A percentile compares a stretch with the other conserved stretches of the same genome.
Evolutionary conservation across 2,329 filamentous ascomycete genomes (phyloP).

Genomic region (Pseudogymnoascus sp.): DNA sequence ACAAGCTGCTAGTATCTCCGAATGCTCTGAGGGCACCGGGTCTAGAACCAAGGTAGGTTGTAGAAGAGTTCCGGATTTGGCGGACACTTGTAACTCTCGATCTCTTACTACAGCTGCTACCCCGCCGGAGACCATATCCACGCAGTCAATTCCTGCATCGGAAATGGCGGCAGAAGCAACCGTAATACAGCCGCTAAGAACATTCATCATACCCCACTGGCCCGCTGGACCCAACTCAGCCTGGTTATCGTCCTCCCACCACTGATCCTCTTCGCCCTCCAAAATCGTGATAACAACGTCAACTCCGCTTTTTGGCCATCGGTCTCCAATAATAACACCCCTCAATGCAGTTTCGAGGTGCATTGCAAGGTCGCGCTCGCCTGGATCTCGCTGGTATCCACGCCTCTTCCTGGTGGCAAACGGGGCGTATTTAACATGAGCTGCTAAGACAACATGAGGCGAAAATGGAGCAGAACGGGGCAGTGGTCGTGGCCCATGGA

Average conservation of each 20-base stretch:
- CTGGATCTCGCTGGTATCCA: constrained; percentile 78
- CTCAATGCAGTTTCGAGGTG: constrained; percentile 87
- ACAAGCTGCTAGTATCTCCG: constrained; percentile 71
- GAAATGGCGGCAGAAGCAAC: constrained; percentile 87
- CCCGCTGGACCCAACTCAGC: constrained; percentile 45
- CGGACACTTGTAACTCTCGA: constrained; percentile 23
- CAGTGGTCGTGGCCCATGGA: constrained; percentile 86
- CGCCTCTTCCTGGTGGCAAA: constrained; percentile 79
- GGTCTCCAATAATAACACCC: constrained; percentile 82
- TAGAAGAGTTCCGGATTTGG: constrained; percentile 20
- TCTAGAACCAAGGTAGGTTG: constrained; percentile 59
- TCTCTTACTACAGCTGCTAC: constrained; percentile 69
- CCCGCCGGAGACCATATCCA: constrained; percentile 83
- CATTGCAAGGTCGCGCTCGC: constrained; percentile 81
- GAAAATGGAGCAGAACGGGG: constrained; percentile 87
- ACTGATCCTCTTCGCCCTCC: constrained; percentile 80
- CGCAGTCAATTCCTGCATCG: constrained; percentile 92
- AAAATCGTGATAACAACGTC: constrained; percentile 90
- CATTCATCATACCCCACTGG: constrained; percentile 85
- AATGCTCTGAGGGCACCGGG: constrained; percentile 74
- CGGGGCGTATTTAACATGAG: constrained; percentile 92
- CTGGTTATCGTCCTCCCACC: constrained; percentile 51
- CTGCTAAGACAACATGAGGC: constrained; percentile 83
- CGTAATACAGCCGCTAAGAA: constrained; percentile 85
- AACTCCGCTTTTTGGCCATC: constrained; percentile 98